These are phyloP conservation scores for Agrocybe chaxingu DNA, from an alignment of 768 basidiomycete species.

Conservation along the genomic window DNA sequence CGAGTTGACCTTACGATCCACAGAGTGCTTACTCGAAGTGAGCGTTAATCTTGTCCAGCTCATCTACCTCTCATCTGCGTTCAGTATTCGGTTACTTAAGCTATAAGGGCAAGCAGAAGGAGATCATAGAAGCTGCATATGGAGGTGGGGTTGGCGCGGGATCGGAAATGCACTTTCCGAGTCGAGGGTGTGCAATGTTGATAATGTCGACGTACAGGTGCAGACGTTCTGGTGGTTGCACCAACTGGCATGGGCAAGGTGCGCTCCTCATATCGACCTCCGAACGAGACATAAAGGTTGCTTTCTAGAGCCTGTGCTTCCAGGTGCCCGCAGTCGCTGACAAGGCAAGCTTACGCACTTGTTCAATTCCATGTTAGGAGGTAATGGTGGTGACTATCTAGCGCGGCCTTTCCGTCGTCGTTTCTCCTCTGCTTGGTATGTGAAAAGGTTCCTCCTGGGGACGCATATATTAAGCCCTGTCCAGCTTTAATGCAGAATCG, in stretches of 20 bases:
- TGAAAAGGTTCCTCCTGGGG: not conserved
- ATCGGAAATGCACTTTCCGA: not conserved
- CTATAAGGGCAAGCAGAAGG: conserved; percentile 77
- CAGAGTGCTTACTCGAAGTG: conserved; percentile 18
- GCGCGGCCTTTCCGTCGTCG: conserved; percentile 70
- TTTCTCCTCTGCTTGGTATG: conserved; percentile 73
- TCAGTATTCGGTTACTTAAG: conserved; percentile 65
- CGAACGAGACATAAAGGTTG: not conserved
- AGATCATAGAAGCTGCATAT: conserved; percentile 70
- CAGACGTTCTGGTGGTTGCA: conserved; percentile 76
- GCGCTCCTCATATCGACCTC: not conserved
- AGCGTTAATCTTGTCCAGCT: not conserved
- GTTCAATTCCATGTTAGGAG: not conserved
- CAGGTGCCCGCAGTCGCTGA: conserved; percentile 76
- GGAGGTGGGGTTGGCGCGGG: conserved; percentile 36
- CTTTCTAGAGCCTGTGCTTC: conserved; percentile 72
- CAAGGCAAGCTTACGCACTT: conserved; percentile 32
- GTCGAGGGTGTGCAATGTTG: not conserved
- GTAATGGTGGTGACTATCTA: conserved; percentile 18
- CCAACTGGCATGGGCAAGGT: conserved; percentile 93
- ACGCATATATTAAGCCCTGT: not conserved
- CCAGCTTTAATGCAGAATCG: conserved; percentile 83
- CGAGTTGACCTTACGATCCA: not conserved
- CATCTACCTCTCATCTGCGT: not conserved
- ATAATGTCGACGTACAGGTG: conserved; percentile 34